These are phyloP conservation scores for Umbelopsis ramanniana DNA, from an alignment of 192 early-diverging fungal species.

Conservation along the genomic window DNA sequence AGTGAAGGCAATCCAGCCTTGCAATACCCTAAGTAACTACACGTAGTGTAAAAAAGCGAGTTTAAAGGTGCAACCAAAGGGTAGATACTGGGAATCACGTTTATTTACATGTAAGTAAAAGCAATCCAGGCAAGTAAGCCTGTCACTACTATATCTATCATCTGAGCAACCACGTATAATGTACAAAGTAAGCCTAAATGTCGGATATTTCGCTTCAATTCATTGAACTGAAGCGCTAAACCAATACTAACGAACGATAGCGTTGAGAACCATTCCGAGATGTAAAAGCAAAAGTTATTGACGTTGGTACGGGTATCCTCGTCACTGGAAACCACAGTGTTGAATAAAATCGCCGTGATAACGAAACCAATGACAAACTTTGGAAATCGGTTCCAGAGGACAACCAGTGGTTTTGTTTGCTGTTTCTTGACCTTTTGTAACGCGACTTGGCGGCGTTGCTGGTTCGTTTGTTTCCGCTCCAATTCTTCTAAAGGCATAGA, in stretches of 20 bases:
- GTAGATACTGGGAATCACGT: no score
- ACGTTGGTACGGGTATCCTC: constrained; percentile 35
- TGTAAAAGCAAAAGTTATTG: constrained; percentile 54
- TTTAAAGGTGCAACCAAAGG: no score
- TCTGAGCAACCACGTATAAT: constrained; percentile 50
- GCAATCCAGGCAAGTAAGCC: constrained; percentile 49
- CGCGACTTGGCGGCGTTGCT: constrained; percentile 32
- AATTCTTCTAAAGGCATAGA: constrained; percentile 18
- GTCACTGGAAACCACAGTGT: constrained; percentile 45
- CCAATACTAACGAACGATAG: constrained; percentile 60
- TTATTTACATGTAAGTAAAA: constrained; percentile 29
- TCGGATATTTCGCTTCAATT: constrained; percentile 45
- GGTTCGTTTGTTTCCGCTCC: constrained; percentile 18
- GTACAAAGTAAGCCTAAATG: constrained; percentile 48
- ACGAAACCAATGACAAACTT: constrained; percentile 59
- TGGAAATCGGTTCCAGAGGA: constrained; percentile 56
- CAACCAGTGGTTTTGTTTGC: constrained; percentile 22
- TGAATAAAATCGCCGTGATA: constrained; percentile 51
- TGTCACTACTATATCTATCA: constrained; percentile 54
- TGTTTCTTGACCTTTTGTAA: constrained; percentile 13
- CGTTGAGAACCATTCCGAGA: constrained; percentile 57
- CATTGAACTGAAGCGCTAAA: constrained; percentile 52
- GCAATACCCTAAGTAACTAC: no score
- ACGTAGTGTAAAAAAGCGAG: no score
- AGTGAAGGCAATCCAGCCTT: no score